These are phyloP conservation scores for Orychophragmus violaceus DNA, from an alignment of 345 rosid genomes.

Conservation along the genomic window DNA sequence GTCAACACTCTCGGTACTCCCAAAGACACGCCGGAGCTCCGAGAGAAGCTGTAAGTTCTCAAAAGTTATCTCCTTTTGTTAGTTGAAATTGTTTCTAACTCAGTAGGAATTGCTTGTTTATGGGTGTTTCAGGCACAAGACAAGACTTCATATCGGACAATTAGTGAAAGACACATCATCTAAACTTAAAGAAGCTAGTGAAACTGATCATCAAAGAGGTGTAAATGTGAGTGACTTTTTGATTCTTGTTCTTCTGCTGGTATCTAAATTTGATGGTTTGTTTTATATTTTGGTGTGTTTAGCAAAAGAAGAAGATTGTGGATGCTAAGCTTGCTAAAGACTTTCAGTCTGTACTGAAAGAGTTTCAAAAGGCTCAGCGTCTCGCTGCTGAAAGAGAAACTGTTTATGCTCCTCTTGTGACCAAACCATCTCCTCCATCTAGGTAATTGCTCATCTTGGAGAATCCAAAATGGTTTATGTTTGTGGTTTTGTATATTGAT, in stretches of 20 bases:
- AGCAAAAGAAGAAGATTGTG: conserved; percentile 85
- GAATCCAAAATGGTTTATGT: background rate
- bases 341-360: conserved; percentile 86
- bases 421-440: conserved; percentile 57
- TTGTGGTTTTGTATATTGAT: background rate
- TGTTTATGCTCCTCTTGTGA: conserved; percentile 75
- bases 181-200: conserved; percentile 85
- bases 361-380: conserved; percentile 97
- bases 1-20: conserved; percentile 96
- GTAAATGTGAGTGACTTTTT: conserved; percentile 49
- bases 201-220: conserved; percentile 68
- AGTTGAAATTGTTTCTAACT: background rate
- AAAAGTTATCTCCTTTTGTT: background rate
- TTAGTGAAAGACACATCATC: conserved; percentile 94
- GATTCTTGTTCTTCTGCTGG: background rate
- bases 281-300: conserved; percentile 7
- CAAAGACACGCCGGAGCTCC: conserved; percentile 89
- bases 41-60: conserved; percentile 79
- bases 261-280: background rate
- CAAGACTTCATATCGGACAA: conserved; percentile 73
- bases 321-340: conserved; percentile 99
- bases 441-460: conserved; percentile 36
- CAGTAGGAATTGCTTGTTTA: background rate
- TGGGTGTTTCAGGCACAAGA: conserved; percentile 50
- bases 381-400: conserved; percentile 98